Base-by-base conservation (phyloP, 306 rosid genomes). In the Aeschynomene evenia region DNA sequence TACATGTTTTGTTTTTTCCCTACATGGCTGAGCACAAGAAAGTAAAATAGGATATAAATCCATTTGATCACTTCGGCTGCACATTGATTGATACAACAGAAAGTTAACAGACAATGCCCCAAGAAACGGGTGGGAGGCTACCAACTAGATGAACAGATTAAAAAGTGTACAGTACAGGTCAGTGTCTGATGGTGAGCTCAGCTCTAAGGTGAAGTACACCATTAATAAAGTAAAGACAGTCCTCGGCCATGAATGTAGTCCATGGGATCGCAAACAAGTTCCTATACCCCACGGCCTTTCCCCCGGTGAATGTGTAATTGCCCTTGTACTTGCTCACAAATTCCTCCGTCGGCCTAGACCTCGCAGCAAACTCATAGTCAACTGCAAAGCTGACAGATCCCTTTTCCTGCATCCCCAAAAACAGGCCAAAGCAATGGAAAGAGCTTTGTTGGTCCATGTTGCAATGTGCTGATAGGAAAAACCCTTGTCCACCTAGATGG, bases 371-470 rank as follows among this genome's bases (percentile, higher is more conserved):
- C 66, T 95, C 99, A 8, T 95, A 95, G 83, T 95, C 99, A 49
- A 95, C 96, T 0, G 96, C 89, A 50, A 94, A 89, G 76, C 91
- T 91, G 22, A 84, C 91, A 2, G 97, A 95, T 1, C 96, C 99
- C 52, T 86, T 95, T 79, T 91, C 96, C 70, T 95, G 99, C 99
- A 95, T 95, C 68, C 99, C 99, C 37, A 95, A 22, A 63, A 95
- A 95, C 49, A 95, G 82, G 42, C 97, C 97, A 16, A 95, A 95
- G 75, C 99, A 95, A 58, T 91, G 96, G 84, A 87, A 95, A 3
- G 95, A 91, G 78, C 92, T 89, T 70, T 95, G 97, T 64, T 91
- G 99, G 85, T 95, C 99, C 97, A 95, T 89, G 84, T 91, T 95
- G 86, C 99, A 95, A 56, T 95, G 99, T 0, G 99, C 97, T 0